Evolutionary conservation across 768 basidiomycete genomes (phyloP), one percentile per base, ranked within the genome.

Genomic region (Tulasnella sp.): DNA sequence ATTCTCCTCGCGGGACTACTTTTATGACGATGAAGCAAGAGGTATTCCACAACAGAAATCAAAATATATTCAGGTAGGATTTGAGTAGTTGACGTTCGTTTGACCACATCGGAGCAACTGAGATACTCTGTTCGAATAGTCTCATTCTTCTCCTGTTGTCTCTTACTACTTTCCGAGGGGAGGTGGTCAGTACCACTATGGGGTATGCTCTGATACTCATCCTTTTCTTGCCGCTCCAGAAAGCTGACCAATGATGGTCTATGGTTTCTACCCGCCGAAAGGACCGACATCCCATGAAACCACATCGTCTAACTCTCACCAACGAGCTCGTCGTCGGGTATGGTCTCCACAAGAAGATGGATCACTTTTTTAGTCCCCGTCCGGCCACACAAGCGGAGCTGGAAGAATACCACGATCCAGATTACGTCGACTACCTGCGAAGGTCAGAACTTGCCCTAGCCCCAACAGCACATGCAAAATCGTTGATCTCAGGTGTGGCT

Each of bases 221-320:
- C 38, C 7, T 27, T 22, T 34, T 30, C 10, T 31, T 42, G 57
- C 34, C 21, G 44, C 7, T 24, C 27, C 45, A 45, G n/a, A n/a
- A n/a, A n/a, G n/a, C n/a, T 55, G 49, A 43, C 46, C 49, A 45
- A 63, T 56, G n/a, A 49, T 34, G 56, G n/a, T n/a, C n/a, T n/a
- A 51, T 24, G 59, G 45, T 44, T 27, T 44, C n/a, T n/a, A n/a
- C 43, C 27, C 42, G 24, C 53, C 45, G 60, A 30, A 44, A 98
- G 94, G 92, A 96, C 80, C 81, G 86, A 49, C 94, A 99, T 73
- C 94, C 94, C 2, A 99, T 99, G 94, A 96, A 97, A 70, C 94
- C 94, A 3, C 92, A 96, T 66, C 80, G 94, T 24, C 73, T 99
- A n/a, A 92, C 94, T 2, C 71, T 99, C 55, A 98, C 96, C 17